phyloP scores from a whole-genome alignment of 208 protist species.

The Trypanosomatidae sp. region DNA sequence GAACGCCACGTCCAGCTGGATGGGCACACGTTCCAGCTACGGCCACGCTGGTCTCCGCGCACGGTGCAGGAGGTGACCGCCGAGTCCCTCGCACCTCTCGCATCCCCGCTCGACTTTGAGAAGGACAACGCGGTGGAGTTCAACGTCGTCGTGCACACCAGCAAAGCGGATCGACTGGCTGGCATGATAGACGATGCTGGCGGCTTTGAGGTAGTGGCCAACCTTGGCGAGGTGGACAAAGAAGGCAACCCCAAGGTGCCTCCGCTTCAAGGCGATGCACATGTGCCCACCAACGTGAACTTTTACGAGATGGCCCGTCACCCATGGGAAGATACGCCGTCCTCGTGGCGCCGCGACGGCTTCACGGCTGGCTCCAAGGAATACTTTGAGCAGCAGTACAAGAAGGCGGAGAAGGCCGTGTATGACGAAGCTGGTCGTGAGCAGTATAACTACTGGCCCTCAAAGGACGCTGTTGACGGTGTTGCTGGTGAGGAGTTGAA shows the following conservation, averaged over 20 bases:
- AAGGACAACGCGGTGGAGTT: constrained; percentile 61
- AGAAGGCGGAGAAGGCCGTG: constrained; percentile 70
- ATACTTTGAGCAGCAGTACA: constrained; percentile 89
- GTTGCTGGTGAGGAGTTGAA: constrained; percentile 45
- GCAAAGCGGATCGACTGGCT: constrained; percentile 60
- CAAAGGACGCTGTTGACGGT: constrained; percentile 59
- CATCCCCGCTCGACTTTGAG: constrained; percentile 59
- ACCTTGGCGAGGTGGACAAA: constrained; percentile 70
- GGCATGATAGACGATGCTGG: constrained; percentile 89
- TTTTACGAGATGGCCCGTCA: constrained; percentile 94
- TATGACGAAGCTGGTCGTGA: constrained; percentile 73
- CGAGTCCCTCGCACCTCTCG: constrained; percentile 34
- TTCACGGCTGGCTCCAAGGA: constrained; percentile 86
- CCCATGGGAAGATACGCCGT: constrained; percentile 83
- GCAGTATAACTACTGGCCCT: constrained; percentile 82
- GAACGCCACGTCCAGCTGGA: constrained; percentile 79
- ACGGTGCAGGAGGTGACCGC: constrained; percentile 71
- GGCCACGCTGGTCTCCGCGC: constrained; percentile 82
- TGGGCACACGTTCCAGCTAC: constrained; percentile 78
- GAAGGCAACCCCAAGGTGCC: constrained; percentile 44
- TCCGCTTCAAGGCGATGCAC: constrained; percentile 59
- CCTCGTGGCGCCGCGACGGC: constrained; percentile 84
- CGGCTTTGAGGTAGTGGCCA: constrained; percentile 63
- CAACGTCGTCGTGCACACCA: constrained; percentile 45
- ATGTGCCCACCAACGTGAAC: constrained; percentile 86